These are phyloP conservation scores for Candolleomyces efflorescens DNA, from an alignment of 768 basidiomycete genomes.

Conservation along the genomic window DNA sequence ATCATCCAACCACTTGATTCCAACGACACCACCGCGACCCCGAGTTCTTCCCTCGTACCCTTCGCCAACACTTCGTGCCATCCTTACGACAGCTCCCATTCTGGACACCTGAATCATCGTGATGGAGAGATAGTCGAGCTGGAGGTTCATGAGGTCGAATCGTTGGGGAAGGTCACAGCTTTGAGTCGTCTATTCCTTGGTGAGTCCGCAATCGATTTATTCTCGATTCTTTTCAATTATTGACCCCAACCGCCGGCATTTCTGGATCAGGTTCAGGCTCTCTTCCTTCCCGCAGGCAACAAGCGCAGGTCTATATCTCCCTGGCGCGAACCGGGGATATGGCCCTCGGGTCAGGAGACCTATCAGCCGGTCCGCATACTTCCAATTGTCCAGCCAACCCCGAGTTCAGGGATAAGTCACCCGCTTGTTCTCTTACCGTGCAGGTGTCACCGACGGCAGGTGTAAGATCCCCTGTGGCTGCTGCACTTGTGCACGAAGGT, in stretches of 20 bases:
- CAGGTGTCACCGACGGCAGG: not conserved
- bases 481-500: not conserved
- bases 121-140: not conserved
- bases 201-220: no score
- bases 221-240: not conserved
- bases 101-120: not conserved
- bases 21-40: not conserved
- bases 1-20: slow-evolving; percentile 11
- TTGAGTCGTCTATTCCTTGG: no score
- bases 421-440: no score
- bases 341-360: not conserved
- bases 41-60: not conserved
- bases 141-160: not conserved
- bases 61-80: no score
- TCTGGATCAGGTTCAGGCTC: not conserved
- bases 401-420: no score
- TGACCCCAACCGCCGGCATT: not conserved
- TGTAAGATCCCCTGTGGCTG: not conserved
- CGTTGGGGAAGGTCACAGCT: not conserved
- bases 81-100: no score
- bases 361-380: not conserved
- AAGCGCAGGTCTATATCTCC: slow-evolving; percentile 3
- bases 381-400: not conserved
- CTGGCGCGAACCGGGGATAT: not conserved
- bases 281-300: not conserved